Conservation (phyloP, 805 yeast genomes). For the Myxozyma lipomycoides region DNA sequence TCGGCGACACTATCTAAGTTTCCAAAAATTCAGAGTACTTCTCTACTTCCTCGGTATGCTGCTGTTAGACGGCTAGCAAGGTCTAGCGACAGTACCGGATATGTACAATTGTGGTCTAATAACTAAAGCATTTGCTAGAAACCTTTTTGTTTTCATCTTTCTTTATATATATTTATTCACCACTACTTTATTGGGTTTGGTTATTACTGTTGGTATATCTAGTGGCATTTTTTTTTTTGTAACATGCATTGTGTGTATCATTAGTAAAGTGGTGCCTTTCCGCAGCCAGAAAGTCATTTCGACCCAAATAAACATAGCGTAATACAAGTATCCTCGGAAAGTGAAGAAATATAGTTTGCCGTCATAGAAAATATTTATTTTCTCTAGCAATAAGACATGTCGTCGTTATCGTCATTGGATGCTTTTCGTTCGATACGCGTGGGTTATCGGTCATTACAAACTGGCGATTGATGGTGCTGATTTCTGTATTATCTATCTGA, state of each 20-base stretch:
- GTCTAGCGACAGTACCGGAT: too few relatives aligned
- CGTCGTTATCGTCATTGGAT: constrained; percentile 16
- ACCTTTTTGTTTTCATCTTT: background rate
- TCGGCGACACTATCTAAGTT: constrained; percentile 25
- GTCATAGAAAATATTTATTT: constrained; percentile 4
- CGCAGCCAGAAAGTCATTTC: background rate
- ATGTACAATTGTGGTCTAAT: too few relatives aligned
- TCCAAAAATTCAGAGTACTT: background rate
- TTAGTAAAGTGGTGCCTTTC: too few relatives aligned
- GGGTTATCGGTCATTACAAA: too few relatives aligned
- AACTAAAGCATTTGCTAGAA: too few relatives aligned
- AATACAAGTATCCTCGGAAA: constrained; percentile 17
- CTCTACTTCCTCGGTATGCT: too few relatives aligned
- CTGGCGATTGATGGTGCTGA: too few relatives aligned
- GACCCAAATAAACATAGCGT: background rate
- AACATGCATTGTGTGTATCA: background rate
- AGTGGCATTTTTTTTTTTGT: background rate
- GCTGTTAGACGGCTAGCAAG: too few relatives aligned
- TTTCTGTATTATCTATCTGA: too few relatives aligned
- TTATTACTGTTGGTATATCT: background rate
- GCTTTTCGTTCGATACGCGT: too few relatives aligned
- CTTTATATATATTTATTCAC: background rate
- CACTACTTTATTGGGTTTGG: too few relatives aligned
- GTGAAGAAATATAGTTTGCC: constrained; percentile 18
- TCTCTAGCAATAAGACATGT: constrained; percentile 10